Evolutionary conservation across 2,329 filamentous ascomycete species (phyloP).

Genomic region (Aspergillus glaucus): DNA sequence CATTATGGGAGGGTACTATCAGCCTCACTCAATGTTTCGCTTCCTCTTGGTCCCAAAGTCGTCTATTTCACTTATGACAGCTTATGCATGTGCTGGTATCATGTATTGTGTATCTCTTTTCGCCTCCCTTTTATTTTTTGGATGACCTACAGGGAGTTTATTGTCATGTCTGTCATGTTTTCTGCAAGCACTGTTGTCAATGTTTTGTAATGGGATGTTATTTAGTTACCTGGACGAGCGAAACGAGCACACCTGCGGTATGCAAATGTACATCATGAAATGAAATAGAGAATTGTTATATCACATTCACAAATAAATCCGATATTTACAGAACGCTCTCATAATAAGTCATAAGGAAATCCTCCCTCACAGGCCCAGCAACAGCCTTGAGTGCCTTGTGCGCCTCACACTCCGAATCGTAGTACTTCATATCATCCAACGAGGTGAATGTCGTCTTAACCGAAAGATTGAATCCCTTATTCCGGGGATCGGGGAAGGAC

Average conservation of each 20-base stretch:
- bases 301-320: background rate
- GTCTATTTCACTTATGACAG: constrained; percentile 1
- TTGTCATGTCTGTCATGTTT: background rate
- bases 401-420: constrained; percentile 55
- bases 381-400: constrained; percentile 45
- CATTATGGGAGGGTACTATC: background rate
- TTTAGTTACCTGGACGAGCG: background rate
- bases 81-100: constrained; percentile 7
- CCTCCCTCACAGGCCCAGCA: constrained; percentile 26
- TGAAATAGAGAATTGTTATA: constrained; percentile 6
- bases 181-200: constrained; percentile 1
- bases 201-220: constrained; percentile 4
- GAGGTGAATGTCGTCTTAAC: constrained; percentile 59
- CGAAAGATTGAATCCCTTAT: constrained; percentile 60
- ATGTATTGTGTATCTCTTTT: constrained; percentile 8
- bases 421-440: constrained; percentile 64
- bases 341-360: constrained; percentile 32
- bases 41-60: background rate
- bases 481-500: constrained; percentile 53
- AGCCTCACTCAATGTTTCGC: background rate
- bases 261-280: constrained; percentile 21
- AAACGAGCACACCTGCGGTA: constrained; percentile 13
- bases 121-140: background rate
- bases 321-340: constrained; percentile 27
- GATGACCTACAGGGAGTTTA: background rate